Percentiles rank a stretch among this genome's conserved stretches.
Conservation (phyloP, 371 early-diverging fungal species). For the Capillidium rhysosporum region DNA sequence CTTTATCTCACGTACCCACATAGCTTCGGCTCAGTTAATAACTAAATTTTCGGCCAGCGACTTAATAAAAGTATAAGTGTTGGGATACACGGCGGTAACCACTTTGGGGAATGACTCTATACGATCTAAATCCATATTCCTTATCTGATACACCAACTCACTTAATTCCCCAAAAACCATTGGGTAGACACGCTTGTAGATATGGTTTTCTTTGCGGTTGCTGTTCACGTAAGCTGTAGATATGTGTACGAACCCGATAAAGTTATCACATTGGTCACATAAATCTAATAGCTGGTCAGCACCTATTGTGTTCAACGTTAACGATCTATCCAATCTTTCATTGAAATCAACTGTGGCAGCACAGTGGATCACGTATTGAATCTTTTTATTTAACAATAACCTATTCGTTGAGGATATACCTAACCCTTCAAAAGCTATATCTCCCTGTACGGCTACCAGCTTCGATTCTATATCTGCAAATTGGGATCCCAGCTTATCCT, state of each 20-base stretch:
- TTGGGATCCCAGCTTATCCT: conserved; percentile 10
- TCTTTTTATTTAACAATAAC: conserved; percentile 17
- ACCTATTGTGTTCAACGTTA: conserved; percentile 27
- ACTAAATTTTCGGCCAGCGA: conserved; percentile 30
- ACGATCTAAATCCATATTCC: conserved; percentile 17
- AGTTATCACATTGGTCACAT: conserved; percentile 21
- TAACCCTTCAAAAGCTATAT: conserved; percentile 21
- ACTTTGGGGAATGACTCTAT: conserved; percentile 11
- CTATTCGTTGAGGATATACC: conserved; percentile 23
- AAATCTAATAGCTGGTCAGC: conserved; percentile 25
- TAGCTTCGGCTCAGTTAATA: conserved; percentile 18
- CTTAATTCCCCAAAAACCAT: conserved; percentile 24
- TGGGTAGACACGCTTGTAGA: conserved; percentile 22
- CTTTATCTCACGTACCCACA: conserved; percentile 14
- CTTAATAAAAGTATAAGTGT: conserved; percentile 29
- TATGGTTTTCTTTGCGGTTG: conserved; percentile 20
- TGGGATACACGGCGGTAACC: conserved; percentile 21
- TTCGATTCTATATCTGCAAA: conserved; percentile 19
- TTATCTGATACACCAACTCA: conserved; percentile 22
- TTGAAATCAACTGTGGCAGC: conserved; percentile 31
- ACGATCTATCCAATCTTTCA: conserved; percentile 19
- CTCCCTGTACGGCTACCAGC: conserved; percentile 25
- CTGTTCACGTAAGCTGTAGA: conserved; percentile 24
- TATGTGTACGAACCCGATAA: conserved; percentile 24
- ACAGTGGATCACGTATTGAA: conserved; percentile 28